These are phyloP conservation scores for Paragyromitra xinjiangensis DNA, from an alignment of 495 filamentous ascomycete species.

Conservation along the genomic window DNA sequence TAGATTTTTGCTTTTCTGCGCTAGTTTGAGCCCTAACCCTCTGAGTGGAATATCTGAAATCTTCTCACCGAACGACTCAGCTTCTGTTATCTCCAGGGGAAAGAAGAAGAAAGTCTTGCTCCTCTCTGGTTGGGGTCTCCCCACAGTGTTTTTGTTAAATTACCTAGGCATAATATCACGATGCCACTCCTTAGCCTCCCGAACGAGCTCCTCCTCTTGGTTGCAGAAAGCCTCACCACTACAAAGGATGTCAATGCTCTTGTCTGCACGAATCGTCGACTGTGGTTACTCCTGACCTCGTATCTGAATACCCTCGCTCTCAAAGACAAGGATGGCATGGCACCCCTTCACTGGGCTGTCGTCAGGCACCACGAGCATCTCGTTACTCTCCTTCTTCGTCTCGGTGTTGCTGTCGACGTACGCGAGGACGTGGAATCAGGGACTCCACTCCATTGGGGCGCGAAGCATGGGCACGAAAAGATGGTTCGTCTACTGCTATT, in stretches of 20 bases:
- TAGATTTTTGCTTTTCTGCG: not conserved
- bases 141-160: not conserved
- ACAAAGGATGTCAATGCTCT: constrained; percentile 15
- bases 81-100: not conserved
- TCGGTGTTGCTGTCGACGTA: constrained; percentile 8
- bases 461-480: constrained; percentile 6
- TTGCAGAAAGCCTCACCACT: not conserved
- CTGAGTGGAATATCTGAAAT: not conserved
- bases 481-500: constrained; percentile 22
- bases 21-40: constrained; percentile 1
- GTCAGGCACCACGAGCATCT: constrained; percentile 5
- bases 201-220: constrained; percentile 29
- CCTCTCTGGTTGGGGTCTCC: not conserved
- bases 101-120: not conserved
- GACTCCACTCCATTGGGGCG: constrained; percentile 25
- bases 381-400: constrained; percentile 19
- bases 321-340: constrained; percentile 18
- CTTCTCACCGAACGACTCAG: not conserved
- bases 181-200: constrained; percentile 6
- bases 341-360: constrained; percentile 25
- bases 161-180: not conserved
- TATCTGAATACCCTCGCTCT: constrained; percentile 21
- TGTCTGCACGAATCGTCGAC: not conserved
- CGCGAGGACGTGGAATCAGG: constrained; percentile 9
- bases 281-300: constrained; percentile 16